Percentiles rank a stretch among this genome's conserved stretches.
Conservation (phyloP, 306 rosid genomes). For the Heteromeles arbutifolia region DNA sequence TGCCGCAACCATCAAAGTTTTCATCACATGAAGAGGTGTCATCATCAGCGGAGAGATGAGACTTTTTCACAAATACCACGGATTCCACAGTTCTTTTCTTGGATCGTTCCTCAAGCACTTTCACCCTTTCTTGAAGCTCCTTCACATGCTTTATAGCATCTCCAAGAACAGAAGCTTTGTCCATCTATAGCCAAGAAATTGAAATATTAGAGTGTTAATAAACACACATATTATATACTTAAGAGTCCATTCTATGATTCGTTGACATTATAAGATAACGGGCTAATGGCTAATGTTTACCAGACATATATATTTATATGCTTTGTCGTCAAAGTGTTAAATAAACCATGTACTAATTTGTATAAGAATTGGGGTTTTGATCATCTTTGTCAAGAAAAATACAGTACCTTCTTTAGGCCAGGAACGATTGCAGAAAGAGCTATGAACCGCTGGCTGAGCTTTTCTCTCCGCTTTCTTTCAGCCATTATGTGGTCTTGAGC, state of each 20-base stretch:
- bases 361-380: background rate
- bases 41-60: slow-evolving; percentile 29
- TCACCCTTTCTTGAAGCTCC: slow-evolving; percentile 48
- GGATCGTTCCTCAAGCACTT: slow-evolving; percentile 47
- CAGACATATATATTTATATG: background rate
- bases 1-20: slow-evolving; percentile 10
- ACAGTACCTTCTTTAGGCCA: slow-evolving; percentile 59
- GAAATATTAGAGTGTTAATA: background rate
- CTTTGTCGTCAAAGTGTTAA: background rate
- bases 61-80: slow-evolving; percentile 28
- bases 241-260: background rate
- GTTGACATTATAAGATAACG: too few relatives aligned
- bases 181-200: slow-evolving; percentile 35
- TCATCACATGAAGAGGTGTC: slow-evolving; percentile 47
- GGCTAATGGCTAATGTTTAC: too few relatives aligned
- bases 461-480: slow-evolving; percentile 73
- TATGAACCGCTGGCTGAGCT: slow-evolving; percentile 69
- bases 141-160: slow-evolving; percentile 64
- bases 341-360: background rate
- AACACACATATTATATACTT: background rate
- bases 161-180: slow-evolving; percentile 66
- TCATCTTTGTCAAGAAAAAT: background rate
- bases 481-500: slow-evolving; percentile 74
- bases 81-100: slow-evolving; percentile 46
- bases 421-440: slow-evolving; percentile 77